A percentile compares a stretch with the other conserved stretches of the same genome.
Conservation (phyloP, 768 basidiomycete genomes). For the Pilatotrama ljubarskyi region DNA sequence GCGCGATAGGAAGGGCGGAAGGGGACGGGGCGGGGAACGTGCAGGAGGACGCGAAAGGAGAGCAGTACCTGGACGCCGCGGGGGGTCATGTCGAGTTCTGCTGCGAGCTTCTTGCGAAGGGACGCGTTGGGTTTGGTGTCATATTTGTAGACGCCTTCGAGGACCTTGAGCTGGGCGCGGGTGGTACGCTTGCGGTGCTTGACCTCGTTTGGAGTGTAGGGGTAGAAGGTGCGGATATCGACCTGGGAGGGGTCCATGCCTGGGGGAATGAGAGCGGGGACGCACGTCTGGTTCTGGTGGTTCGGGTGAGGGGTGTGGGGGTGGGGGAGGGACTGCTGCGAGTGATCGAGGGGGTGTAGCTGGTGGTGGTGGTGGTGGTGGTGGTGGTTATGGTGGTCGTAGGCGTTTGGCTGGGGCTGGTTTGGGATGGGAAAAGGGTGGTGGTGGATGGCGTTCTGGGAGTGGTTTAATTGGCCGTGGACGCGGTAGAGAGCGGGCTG, state of each 20-base stretch:
- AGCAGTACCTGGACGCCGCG: constrained; percentile 87
- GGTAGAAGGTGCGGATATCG: constrained; percentile 83
- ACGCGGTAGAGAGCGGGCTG: constrained; percentile 27
- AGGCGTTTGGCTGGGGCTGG: neutral
- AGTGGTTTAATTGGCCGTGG: constrained; percentile 12
- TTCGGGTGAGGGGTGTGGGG: no score
- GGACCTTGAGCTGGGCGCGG: constrained; percentile 80
- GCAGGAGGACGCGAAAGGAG: neutral
- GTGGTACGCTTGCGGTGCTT: constrained; percentile 93
- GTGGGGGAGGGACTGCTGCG: constrained; percentile 9
- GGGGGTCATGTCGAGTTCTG: constrained; percentile 87
- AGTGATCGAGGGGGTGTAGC: constrained; percentile 15
- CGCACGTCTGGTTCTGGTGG: constrained; percentile 40
- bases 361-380: constrained; percentile 16
- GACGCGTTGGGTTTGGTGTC: constrained; percentile 91
- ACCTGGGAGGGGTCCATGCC: constrained; percentile 66
- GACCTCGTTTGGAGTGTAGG: constrained; percentile 82
- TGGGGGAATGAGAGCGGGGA: constrained; percentile 49
- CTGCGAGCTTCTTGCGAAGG: constrained; percentile 76
- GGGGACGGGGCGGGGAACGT: neutral
- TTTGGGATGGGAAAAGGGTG: constrained; percentile 16
- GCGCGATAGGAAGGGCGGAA: neutral
- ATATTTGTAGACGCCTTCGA: constrained; percentile 82
- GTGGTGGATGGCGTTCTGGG: constrained; percentile 26
- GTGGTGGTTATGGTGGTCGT: constrained; percentile 27